Conservation (phyloP, 768 basidiomycete genomes). For the Lyophyllum shimeji region DNA sequence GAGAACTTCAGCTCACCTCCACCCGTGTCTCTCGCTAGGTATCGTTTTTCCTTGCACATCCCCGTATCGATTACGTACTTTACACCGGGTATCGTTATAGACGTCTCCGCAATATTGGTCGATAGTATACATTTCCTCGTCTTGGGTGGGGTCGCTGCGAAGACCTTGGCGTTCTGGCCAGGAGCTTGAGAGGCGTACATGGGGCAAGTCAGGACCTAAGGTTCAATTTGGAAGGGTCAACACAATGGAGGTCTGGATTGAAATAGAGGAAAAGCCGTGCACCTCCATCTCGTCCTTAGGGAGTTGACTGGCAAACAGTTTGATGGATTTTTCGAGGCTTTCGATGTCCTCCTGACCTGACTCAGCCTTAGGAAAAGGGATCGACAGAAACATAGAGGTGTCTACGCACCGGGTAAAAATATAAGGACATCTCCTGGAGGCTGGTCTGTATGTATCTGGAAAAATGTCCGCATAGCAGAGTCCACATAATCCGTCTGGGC, state of each 20-base stretch:
- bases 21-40: slow-evolving; percentile 65
- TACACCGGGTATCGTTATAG: slow-evolving; percentile 95
- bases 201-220: slow-evolving; percentile 69
- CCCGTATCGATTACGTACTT: slow-evolving; percentile 96
- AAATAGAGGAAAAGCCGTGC: slow-evolving; percentile 15
- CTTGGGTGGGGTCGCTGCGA: slow-evolving; percentile 60
- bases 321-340: slow-evolving; percentile 73
- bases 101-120: slow-evolving; percentile 98
- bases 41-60: slow-evolving; percentile 93
- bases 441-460: slow-evolving; percentile 84
- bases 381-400: neutral
- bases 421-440: slow-evolving; percentile 88
- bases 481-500: slow-evolving; percentile 85
- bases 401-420: slow-evolving; percentile 75
- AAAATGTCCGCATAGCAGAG: slow-evolving; percentile 88
- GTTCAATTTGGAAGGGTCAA: neutral
- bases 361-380: neutral
- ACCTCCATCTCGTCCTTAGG: slow-evolving; percentile 58
- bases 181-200: slow-evolving; percentile 88
- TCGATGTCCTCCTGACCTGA: slow-evolving; percentile 98
- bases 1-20: slow-evolving; percentile 45
- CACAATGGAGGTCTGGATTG: neutral
- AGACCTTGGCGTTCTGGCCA: slow-evolving; percentile 76
- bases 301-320: slow-evolving; percentile 65
- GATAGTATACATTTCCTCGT: slow-evolving; percentile 91